Percentiles rank a stretch among this genome's conserved stretches.
Conservation (phyloP, 805 yeast genomes). For the Groenewaldozyma salmanticensis region DNA sequence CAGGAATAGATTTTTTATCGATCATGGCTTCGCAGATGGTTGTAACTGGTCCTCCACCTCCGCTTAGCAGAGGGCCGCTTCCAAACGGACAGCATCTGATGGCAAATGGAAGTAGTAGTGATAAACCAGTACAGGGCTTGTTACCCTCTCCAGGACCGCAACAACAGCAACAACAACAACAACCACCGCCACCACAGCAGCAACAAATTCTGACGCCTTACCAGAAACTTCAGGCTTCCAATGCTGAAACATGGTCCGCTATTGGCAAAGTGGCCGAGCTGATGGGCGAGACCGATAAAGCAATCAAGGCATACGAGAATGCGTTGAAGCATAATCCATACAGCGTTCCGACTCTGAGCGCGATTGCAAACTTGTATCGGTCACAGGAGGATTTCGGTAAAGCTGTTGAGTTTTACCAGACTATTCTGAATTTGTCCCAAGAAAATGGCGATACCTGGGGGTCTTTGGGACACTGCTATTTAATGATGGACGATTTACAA, state of each 20-base stretch:
- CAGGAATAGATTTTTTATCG: too few species aligned
- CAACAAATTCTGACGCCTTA: conserved; percentile 7
- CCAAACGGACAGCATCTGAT: conserved; percentile 7
- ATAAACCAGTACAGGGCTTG: too few species aligned
- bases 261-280: conserved; percentile 85
- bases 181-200: conserved; percentile 3
- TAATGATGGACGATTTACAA: conserved; percentile 93
- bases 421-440: conserved; percentile 70
- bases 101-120: conserved; percentile 2
- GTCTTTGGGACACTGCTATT: conserved; percentile 81
- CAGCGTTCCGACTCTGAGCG: conserved; percentile 74
- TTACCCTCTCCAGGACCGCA: conserved; percentile 8
- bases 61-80: conserved; percentile 6
- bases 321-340: conserved; percentile 81
- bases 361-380: conserved; percentile 80
- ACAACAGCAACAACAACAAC: conserved; percentile 15
- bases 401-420: conserved; percentile 89
- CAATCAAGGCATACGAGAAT: conserved; percentile 78
- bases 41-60: conserved; percentile 14
- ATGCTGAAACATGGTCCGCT: conserved; percentile 67
- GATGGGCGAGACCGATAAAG: conserved; percentile 80
- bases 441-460: conserved; percentile 98
- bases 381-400: conserved; percentile 83
- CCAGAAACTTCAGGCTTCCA: conserved; percentile 27
- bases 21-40: conserved; percentile 11